These are phyloP conservation scores for Fusarium sp. DNA, from an alignment of 2,329 filamentous ascomycete species.

Conservation along the genomic window DNA sequence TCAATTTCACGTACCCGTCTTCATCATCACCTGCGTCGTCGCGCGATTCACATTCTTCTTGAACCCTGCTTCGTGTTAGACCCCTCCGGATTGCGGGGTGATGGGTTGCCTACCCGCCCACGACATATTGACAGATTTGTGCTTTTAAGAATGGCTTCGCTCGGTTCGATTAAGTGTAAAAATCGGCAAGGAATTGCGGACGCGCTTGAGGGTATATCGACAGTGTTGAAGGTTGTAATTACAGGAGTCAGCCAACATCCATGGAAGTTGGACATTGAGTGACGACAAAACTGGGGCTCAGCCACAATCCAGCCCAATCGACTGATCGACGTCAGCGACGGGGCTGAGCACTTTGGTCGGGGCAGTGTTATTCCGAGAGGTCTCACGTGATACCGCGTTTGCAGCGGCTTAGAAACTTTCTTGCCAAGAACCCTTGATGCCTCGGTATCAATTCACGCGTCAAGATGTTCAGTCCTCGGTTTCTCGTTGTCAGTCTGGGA, in stretches of 20 bases:
- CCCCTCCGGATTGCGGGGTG: slow-evolving; percentile 46
- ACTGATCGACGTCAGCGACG: slow-evolving; percentile 47
- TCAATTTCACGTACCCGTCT: slow-evolving; percentile 74
- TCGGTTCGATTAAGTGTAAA: slow-evolving; percentile 17
- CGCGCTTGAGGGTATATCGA: slow-evolving; percentile 29
- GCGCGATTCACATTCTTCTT: slow-evolving; percentile 98
- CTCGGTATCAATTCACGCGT: slow-evolving; percentile 25
- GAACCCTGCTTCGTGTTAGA: slow-evolving; percentile 55
- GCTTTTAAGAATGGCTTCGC: slow-evolving; percentile 3
- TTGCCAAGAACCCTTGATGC: slow-evolving; percentile 3
- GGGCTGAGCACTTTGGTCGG: slow-evolving; percentile 32
- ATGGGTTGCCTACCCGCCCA: slow-evolving; percentile 70
- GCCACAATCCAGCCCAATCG: slow-evolving; percentile 49
- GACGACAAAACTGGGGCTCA: slow-evolving; percentile 48
- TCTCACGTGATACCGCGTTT: slow-evolving; percentile 47
- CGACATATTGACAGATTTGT: slow-evolving; percentile 65
- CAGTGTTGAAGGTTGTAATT: slow-evolving; percentile 26
- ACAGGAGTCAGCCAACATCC: slow-evolving; percentile 31
- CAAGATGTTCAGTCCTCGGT: slow-evolving; percentile 58
- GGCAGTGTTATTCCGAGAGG: slow-evolving; percentile 13
- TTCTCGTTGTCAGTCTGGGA: slow-evolving; percentile 88
- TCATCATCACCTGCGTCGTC: slow-evolving; percentile 99
- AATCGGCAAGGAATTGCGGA: slow-evolving; percentile 20
- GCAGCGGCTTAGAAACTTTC: slow-evolving; percentile 6
- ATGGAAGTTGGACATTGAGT: slow-evolving; percentile 40